Conservation (phyloP, 2,329 filamentous ascomycete species). For the Didymella glomerata region DNA sequence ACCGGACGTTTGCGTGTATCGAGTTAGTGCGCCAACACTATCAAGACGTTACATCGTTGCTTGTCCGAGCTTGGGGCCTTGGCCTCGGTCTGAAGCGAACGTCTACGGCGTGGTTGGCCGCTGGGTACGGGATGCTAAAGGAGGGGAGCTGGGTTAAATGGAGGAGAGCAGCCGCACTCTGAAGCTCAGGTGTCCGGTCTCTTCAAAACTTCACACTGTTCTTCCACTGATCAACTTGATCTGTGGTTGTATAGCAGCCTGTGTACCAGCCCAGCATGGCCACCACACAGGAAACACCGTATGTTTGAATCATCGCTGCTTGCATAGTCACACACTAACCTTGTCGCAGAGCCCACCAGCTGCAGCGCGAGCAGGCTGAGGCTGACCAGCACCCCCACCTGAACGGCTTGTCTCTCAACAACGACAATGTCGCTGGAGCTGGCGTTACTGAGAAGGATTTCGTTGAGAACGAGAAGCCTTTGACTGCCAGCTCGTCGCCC, state of each 20-base stretch:
- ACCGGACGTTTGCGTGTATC: slow-evolving; percentile 23
- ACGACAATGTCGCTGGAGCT: slow-evolving; percentile 31
- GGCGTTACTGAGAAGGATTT: slow-evolving; percentile 34
- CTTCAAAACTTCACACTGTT: slow-evolving; percentile 15
- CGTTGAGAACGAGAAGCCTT: slow-evolving; percentile 24
- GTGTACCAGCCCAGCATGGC: slow-evolving; percentile 32
- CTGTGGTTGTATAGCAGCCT: slow-evolving; percentile 22
- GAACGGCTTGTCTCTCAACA: slow-evolving; percentile 37
- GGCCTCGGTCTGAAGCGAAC: slow-evolving; percentile 27
- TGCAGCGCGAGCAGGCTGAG: slow-evolving; percentile 40
- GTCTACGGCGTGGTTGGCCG: slow-evolving; percentile 22
- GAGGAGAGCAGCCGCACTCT: slow-evolving; percentile 25
- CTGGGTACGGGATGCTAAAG: slow-evolving; percentile 17
- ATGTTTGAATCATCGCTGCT: slow-evolving; percentile 15
- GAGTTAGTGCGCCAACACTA: slow-evolving; percentile 26
- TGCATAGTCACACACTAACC: slow-evolving; percentile 9
- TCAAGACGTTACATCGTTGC: slow-evolving; percentile 47
- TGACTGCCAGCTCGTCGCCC: slow-evolving; percentile 25
- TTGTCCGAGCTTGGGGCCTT: slow-evolving; percentile 33
- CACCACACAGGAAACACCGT: slow-evolving; percentile 42
- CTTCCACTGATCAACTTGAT: slow-evolving; percentile 22
- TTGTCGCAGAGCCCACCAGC: slow-evolving; percentile 40
- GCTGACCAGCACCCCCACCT: slow-evolving; percentile 43
- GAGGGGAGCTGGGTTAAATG: slow-evolving; percentile 35
- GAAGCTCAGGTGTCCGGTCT: slow-evolving; percentile 25